Evolutionary conservation across 2,329 filamentous ascomycete genomes (phyloP), one percentile per base, ranked within the genome.

Genomic region (Corynespora cassiicola): DNA sequence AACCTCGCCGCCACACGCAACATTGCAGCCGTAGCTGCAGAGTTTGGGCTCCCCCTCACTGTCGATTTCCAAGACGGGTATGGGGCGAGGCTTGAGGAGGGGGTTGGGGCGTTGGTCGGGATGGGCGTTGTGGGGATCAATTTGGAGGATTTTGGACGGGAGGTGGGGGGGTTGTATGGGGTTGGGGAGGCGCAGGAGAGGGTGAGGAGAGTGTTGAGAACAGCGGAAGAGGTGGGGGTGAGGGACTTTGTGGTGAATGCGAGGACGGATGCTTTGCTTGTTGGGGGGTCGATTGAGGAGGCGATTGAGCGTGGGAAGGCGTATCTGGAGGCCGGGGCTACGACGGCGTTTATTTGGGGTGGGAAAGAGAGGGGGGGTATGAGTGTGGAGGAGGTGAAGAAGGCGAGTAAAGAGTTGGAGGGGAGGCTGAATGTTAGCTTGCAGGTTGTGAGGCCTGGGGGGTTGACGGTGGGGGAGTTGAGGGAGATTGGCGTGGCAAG

Each of bases 1-100:
- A 83, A 84, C 47, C 63, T 85, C 21, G 60, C 66, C 1, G 73
- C 73, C 8, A 67, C 79, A 22, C 47, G 59, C 4, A 61, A 61
- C 8, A 72, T 85, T 39, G 73, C 74, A 0, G 60, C 66, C 2
- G 58, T 77, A 4, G 72, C 72, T 9, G 56, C 55, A 8, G 51
- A 65, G 9, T 62, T 69, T 23, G 62, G 68, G 5, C 64, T 78
- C 2, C 78, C 80, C 0, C 58, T 85, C 1, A 79, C 76, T 0
- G 78, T 76, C 5, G 82, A 85, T 52, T 57, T 84, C 2, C 80
- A 84, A 58, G 81, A 85, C 50, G 82, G 81, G 0, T 85, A 83
- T 45, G 59, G 52, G 6, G 76, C 75, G 2, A 61, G 71, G 14
- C 69, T 81, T 2, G 71, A 66, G 5, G 69, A 74, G 4, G 75